Evolutionary conservation across 257 asterid species (phyloP).

Genomic region (Parsonsia alboflavescens): DNA sequence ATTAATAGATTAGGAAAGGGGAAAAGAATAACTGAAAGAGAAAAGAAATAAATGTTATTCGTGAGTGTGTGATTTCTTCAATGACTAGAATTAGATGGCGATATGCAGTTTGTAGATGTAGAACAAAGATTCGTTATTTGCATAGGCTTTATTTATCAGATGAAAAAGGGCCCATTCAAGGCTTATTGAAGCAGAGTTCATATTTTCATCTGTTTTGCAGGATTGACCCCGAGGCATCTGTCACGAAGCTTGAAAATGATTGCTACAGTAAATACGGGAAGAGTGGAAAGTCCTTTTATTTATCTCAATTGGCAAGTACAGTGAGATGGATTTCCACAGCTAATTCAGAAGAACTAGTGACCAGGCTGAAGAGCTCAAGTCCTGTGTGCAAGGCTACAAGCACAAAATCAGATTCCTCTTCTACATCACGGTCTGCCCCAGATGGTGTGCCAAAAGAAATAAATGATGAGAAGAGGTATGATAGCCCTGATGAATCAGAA

Average conservation of each 20-base stretch:
- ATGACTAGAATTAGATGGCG: too few species aligned
- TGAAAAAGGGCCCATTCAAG: too few species aligned
- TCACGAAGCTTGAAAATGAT: conserved; percentile 55
- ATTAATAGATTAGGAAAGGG: too few species aligned
- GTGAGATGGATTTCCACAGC: conserved; percentile 82
- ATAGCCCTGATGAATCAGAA: conserved; percentile 19
- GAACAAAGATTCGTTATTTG: too few species aligned
- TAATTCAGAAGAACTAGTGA: conserved; percentile 40
- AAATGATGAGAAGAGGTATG: conserved; percentile 22
- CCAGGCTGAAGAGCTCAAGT: conserved; percentile 32
- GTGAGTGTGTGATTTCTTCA: too few species aligned
- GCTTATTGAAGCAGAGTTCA: neutral
- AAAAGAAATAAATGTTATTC: too few species aligned
- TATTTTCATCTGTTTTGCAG: conserved; percentile 28
- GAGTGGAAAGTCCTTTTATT: conserved; percentile 71
- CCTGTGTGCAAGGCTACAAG: conserved; percentile 21
- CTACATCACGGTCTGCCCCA: conserved; percentile 29
- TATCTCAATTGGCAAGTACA: conserved; percentile 74
- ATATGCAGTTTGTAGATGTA: too few species aligned
- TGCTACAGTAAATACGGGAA: conserved; percentile 66
- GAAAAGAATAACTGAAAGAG: too few species aligned
- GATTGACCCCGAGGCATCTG: conserved; percentile 43
- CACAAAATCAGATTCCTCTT: conserved; percentile 25
- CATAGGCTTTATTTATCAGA: too few species aligned
- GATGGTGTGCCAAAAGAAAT: conserved; percentile 16